Base-by-base conservation (phyloP, 148 eudicot species). In the Silene conica region DNA sequence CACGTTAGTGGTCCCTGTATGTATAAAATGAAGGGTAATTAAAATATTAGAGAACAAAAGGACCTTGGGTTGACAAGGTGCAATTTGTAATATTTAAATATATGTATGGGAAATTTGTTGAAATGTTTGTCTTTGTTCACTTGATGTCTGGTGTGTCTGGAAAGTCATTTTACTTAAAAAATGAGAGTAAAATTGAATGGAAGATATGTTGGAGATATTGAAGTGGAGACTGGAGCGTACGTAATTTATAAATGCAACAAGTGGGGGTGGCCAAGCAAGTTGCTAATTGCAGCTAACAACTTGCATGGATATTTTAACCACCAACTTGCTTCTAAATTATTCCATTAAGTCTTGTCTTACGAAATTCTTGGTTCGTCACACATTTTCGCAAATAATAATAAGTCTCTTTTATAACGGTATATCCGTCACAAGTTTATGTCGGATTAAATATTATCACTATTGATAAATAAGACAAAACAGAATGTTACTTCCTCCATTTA, bases 21-120 rank as follows among this genome's bases (percentile, higher is more conserved):
- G 28, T 26, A 26, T 26, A 26, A 55, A 14, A 1, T 14, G 61
- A 57, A 57, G 61, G n/a, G 9, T 57, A 16, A 18, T 57, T 57
- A 57, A 58, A 58, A 58, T 5, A 1, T 8, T n/a, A 18, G 9
- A 58, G 19, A 19, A 8, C 20, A 26, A 26, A 58, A 58, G 21
- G 62, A 58, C 62, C n/a, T 58, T n/a, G 7, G 10, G 23, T 58
- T 58, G 62, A 58, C 62, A n/a, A 58, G 10, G 62, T 58, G 62
- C 8, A 58, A 0, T 6, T 18, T 19, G 22, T 18, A 5, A 4
- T 18, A 20, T 58, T 58, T 16, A 57, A 0, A 5, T 19, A 3
- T 58, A 1, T 58, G 2, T 58, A 15, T 56, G 6, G n/a, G 7
- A 18, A 56, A 56, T 56, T 16, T 56, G 21, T 56, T 56, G 21